phyloP scores from a whole-genome alignment of 768 basidiomycete species.

The Suillus bovinus region DNA sequence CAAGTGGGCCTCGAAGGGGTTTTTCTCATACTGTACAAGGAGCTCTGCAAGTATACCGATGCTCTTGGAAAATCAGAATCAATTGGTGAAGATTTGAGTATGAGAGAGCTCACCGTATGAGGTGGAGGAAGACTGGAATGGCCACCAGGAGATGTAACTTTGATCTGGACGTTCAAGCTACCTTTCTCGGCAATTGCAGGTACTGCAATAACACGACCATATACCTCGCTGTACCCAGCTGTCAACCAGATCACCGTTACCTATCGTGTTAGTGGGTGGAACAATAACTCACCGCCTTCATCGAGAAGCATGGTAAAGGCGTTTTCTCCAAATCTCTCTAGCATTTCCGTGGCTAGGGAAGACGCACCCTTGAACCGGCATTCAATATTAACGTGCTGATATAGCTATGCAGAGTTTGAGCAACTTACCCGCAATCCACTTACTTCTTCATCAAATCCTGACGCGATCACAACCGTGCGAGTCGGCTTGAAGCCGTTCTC shows the following conservation, averaged over 20 bases:
- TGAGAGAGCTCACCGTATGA: constrained; percentile 56
- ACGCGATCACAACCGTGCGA: constrained; percentile 39
- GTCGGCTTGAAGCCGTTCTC: constrained; percentile 45
- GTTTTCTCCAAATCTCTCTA: constrained; percentile 62
- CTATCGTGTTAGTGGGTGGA: background rate
- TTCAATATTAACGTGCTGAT: background rate
- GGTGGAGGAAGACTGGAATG: constrained; percentile 79
- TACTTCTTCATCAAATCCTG: constrained; percentile 55
- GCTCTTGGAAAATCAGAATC: constrained; percentile 41
- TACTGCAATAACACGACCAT: constrained; percentile 41
- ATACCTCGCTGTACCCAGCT: constrained; percentile 5
- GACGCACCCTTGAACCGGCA: constrained; percentile 47
- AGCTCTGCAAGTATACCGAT: constrained; percentile 80
- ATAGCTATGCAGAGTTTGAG: background rate
- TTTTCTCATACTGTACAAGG: constrained; percentile 65
- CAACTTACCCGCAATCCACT: constrained; percentile 42
- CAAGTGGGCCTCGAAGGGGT: constrained; percentile 57
- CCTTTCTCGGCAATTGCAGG: constrained; percentile 76
- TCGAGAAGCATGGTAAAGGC: constrained; percentile 79
- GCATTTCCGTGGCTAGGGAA: constrained; percentile 45
- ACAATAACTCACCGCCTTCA: constrained; percentile 62
- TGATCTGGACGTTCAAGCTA: constrained; percentile 56
- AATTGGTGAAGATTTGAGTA: background rate
- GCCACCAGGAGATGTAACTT: constrained; percentile 67
- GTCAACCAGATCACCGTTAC: background rate